These are phyloP conservation scores for Gypsophila paniculata DNA, from an alignment of 179 eudicot species.

Conservation along the genomic window DNA sequence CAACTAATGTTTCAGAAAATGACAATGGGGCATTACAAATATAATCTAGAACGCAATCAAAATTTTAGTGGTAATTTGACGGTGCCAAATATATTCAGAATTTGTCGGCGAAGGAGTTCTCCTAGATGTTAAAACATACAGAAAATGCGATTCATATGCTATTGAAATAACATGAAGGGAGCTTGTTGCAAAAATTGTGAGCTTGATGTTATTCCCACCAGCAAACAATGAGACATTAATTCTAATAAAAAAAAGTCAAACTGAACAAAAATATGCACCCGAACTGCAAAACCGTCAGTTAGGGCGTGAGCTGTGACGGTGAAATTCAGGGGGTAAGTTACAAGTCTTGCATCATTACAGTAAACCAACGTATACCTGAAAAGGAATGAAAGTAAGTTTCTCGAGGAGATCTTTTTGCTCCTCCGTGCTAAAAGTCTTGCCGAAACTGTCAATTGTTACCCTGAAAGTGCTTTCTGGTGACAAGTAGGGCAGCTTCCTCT, in stretches of 20 bases:
- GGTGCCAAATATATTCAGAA: neutral
- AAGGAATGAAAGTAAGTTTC: slow-evolving; percentile 76
- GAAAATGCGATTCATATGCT: neutral
- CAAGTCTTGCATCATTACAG: neutral
- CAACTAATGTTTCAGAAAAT: neutral
- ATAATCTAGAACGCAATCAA: neutral
- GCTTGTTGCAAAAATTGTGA: neutral
- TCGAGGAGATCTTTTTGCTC: slow-evolving; percentile 66
- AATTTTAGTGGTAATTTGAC: neutral
- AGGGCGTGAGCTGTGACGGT: too few relatives aligned
- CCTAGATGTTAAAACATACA: neutral
- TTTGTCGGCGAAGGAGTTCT: neutral
- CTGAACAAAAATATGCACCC: neutral
- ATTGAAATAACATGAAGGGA: neutral
- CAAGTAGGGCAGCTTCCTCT: slow-evolving; percentile 67
- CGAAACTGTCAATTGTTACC: slow-evolving; percentile 75
- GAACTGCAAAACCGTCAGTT: neutral
- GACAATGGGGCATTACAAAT: neutral
- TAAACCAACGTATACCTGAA: slow-evolving; percentile 46
- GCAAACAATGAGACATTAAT: too few relatives aligned
- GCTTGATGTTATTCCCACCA: neutral
- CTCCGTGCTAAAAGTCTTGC: slow-evolving; percentile 59
- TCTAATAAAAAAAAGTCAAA: too few relatives aligned
- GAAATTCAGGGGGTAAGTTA: too few relatives aligned
- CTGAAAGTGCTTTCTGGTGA: slow-evolving; percentile 64